Percentiles rank a stretch among this genome's conserved stretches.
phyloP scores from a whole-genome alignment of 352 stramenopile genomes.

The Pythium phragmiticola region DNA sequence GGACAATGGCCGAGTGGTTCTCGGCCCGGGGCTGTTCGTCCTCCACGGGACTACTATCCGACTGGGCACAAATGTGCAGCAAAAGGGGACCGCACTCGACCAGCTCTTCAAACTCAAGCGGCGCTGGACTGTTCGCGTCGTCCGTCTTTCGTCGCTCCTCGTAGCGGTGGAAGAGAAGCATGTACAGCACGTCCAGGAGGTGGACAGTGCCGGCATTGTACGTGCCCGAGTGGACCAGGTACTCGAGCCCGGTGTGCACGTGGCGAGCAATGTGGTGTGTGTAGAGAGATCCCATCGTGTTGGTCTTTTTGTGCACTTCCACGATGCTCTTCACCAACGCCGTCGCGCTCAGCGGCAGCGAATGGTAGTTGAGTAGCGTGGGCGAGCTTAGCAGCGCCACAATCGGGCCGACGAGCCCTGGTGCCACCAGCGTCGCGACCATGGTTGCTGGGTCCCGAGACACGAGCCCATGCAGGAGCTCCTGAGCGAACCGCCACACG shows the following conservation, averaged over 20 bases:
- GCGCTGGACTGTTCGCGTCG: not conserved
- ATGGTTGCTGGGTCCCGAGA: constrained; percentile 29
- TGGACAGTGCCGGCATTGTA: constrained; percentile 7
- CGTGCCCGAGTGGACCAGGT: constrained; percentile 17
- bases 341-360: constrained; percentile 13
- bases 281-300: constrained; percentile 9
- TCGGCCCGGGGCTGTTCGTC: not conserved
- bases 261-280: constrained; percentile 4
- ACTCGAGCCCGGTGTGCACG: constrained; percentile 11
- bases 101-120: constrained; percentile 13
- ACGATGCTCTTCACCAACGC: constrained; percentile 15
- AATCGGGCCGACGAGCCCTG: constrained; percentile 28
- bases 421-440: constrained; percentile 23
- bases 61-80: constrained; percentile 13
- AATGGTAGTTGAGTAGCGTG: constrained; percentile 12
- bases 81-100: constrained; percentile 13
- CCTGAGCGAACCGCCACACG: constrained; percentile 46
- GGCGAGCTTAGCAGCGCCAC: constrained; percentile 38
- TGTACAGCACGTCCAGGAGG: constrained; percentile 22
- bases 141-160: constrained; percentile 18
- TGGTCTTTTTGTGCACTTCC: constrained; percentile 12
- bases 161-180: constrained; percentile 21
- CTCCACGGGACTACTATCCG: not conserved
- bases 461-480: constrained; percentile 48
- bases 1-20: not conserved